phyloP scores from a whole-genome alignment of 331 rosid genomes.

The Rosa hybrid region DNA sequence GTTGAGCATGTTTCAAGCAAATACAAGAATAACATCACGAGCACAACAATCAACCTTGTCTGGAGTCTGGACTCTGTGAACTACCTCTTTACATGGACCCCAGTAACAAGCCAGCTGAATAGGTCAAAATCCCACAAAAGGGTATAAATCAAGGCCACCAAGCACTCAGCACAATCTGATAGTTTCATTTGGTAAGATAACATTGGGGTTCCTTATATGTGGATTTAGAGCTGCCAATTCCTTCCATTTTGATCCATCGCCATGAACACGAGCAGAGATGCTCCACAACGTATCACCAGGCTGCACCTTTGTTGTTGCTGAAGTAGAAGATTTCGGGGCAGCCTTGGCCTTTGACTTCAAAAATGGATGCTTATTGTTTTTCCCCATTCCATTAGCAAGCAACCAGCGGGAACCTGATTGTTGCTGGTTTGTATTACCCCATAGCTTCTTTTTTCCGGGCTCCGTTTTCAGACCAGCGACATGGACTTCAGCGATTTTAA shows the following conservation, averaged over 20 bases:
- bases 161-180: constrained; percentile 48
- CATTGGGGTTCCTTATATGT: constrained; percentile 76
- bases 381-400: constrained; percentile 92
- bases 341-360: constrained; percentile 68
- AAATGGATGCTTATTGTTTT: constrained; percentile 60
- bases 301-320: constrained; percentile 60
- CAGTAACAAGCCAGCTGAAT: background rate
- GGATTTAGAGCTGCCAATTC: constrained; percentile 66
- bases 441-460: constrained; percentile 67
- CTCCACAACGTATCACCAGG: constrained; percentile 93
- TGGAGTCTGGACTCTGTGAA: constrained; percentile 9
- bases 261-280: constrained; percentile 68
- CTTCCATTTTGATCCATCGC: constrained; percentile 68
- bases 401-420: constrained; percentile 97
- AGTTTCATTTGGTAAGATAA: constrained; percentile 57
- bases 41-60: constrained; percentile 17
- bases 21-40: constrained; percentile 18
- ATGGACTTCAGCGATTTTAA: constrained; percentile 83
- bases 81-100: constrained; percentile 1
- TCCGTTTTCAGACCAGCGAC: constrained; percentile 81
- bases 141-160: background rate
- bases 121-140: background rate
- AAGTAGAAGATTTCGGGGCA: constrained; percentile 46
- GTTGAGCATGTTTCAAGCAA: background rate
- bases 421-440: constrained; percentile 79